A percentile compares a stretch with the other conserved stretches of the same genome.
phyloP scores from a whole-genome alignment of 108 stramenopile genomes.

The Fragilaria radians region DNA sequence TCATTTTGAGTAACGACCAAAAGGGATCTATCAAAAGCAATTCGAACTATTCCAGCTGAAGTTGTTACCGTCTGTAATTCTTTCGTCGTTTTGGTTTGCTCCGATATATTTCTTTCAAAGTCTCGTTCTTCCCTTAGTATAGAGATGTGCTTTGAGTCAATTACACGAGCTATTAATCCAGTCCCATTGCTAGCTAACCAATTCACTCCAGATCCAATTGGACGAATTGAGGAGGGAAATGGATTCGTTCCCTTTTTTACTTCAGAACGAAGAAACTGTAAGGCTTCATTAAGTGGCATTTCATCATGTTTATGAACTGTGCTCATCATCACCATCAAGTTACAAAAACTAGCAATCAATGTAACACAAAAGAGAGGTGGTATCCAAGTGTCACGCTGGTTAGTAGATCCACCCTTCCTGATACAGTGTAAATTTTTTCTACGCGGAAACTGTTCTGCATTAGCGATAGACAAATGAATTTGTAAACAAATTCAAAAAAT shows the following conservation, averaged over 20 bases:
- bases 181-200: background rate
- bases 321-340: too few relatives aligned
- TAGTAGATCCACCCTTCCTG: too few relatives aligned
- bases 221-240: background rate
- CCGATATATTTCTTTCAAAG: background rate
- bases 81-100: background rate
- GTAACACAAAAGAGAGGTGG: too few relatives aligned
- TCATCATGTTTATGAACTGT: background rate
- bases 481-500: too few relatives aligned
- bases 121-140: background rate
- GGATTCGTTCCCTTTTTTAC: background rate
- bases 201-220: background rate
- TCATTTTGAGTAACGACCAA: conserved; percentile 12
- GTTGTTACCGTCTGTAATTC: background rate
- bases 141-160: background rate
- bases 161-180: background rate
- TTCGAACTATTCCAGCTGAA: background rate
- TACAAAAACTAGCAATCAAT: too few relatives aligned
- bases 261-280: background rate
- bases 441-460: too few relatives aligned
- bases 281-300: background rate
- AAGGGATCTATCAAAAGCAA: background rate
- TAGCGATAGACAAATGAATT: too few relatives aligned
- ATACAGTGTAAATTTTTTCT: too few relatives aligned
- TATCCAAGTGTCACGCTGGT: too few relatives aligned